Base-by-base conservation (phyloP, 2,329 filamentous ascomycete species). In the Helminthosporium solani region DNA sequence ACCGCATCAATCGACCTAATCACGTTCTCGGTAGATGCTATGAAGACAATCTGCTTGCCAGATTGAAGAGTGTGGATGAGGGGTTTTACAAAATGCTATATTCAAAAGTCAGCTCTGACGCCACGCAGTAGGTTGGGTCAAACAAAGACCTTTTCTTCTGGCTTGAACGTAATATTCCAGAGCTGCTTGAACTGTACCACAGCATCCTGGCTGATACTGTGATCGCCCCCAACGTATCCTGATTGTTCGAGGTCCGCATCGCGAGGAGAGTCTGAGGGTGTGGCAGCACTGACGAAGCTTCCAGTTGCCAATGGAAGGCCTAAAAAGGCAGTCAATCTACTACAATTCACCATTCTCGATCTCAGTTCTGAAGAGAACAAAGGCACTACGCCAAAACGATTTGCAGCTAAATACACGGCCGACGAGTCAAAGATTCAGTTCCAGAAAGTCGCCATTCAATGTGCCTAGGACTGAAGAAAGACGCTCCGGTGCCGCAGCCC, bases 71-170 rank as follows among this genome's bases (percentile, higher is more conserved):
- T 76, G 43, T 73, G 75, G 0, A 74, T 63, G 8, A 77, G 54
- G 6, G 78, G 77, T 53, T 79, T 74, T 31, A 78, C 47, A 68
- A 76, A 71, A 68, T 79, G 75, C 50, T 54, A 56, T 28, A 15
- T 31, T 2, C 9, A 21, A 16, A 28, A 8, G 16, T 39, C n/a
- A 39, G 36, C 15, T 15, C 23, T 7, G 16, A 28, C 5, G 11
- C 7, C 7, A 7, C 16, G 34, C 27, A 3, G 12, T 14, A 12
- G 14, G 20, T 8, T 5, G 8, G 4, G 19, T 14, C 4, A 16
- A 16, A 8, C 19, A 16, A 36, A 36, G 18, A 25, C 58, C 44
- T 55, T 67, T 61, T 68, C 73, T 61, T 66, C 50, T 1, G 46
- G 30, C 21, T 65, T 58, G 51, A 67, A 70, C 1, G 58, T 49